These are phyloP conservation scores for Elaeagnus macrophylla DNA, from an alignment of 306 rosid species.

Conservation along the genomic window DNA sequence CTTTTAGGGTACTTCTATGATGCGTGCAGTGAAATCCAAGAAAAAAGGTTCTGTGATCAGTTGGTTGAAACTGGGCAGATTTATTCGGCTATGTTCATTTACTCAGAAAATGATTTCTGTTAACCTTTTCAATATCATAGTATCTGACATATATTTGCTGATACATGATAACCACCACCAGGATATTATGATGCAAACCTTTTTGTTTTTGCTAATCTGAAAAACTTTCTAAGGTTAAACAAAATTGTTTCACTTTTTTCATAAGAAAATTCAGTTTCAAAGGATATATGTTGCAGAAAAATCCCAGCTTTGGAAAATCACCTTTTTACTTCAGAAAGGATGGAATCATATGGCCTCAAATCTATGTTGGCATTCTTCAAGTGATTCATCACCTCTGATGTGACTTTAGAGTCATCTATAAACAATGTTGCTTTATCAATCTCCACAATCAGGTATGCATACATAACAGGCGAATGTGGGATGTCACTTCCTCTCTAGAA, in stretches of 20 bases:
- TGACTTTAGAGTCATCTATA: constrained; percentile 62
- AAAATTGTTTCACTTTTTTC: neutral
- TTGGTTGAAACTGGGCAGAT: too few relatives aligned
- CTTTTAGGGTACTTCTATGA: too few relatives aligned
- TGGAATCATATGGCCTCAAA: constrained; percentile 66
- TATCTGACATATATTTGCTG: too few relatives aligned
- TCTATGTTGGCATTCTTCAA: constrained; percentile 66
- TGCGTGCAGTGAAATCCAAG: too few relatives aligned
- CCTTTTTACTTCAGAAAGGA: constrained; percentile 75
- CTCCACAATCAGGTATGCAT: constrained; percentile 90
- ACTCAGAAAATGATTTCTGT: too few relatives aligned
- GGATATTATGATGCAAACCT: too few relatives aligned
- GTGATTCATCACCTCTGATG: constrained; percentile 67
- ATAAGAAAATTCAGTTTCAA: neutral
- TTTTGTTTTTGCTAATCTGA: too few relatives aligned
- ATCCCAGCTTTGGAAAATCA: constrained; percentile 17
- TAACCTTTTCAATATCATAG: too few relatives aligned
- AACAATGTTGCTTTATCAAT: constrained; percentile 66
- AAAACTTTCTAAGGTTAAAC: neutral
- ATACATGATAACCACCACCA: too few relatives aligned
- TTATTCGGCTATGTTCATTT: too few relatives aligned
- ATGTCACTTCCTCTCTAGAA: constrained; percentile 93
- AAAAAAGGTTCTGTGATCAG: too few relatives aligned
- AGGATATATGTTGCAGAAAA: neutral
- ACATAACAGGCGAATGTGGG: constrained; percentile 90